phyloP scores from a whole-genome alignment of 176 grass and related monocot species.

The Oryza meridionalis region DNA sequence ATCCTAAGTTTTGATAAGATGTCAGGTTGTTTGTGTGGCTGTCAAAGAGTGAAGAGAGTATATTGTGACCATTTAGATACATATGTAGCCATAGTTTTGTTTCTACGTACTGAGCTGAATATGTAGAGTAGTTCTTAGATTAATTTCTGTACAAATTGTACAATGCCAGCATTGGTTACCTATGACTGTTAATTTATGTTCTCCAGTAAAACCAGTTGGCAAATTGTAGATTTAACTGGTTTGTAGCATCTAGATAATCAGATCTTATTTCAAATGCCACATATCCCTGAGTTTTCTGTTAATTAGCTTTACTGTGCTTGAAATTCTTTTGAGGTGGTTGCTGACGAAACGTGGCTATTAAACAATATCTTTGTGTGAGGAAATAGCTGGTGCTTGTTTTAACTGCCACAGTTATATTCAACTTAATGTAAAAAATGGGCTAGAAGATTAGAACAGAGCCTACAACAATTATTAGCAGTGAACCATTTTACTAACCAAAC shows the following conservation, averaged over 20 bases:
- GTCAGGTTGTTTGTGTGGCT: background rate
- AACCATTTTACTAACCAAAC: constrained; percentile 6
- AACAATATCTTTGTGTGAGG: background rate
- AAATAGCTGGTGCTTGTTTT: background rate
- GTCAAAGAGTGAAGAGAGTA: background rate
- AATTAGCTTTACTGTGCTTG: background rate
- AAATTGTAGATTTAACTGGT: background rate
- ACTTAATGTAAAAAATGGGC: background rate
- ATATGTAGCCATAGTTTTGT: constrained; percentile 4
- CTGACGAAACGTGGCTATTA: background rate
- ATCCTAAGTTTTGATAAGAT: constrained; percentile 5
- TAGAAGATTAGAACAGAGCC: background rate
- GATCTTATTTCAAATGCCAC: background rate
- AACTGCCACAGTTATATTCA: no score
- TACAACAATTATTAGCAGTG: background rate
- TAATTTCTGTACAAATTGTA: background rate
- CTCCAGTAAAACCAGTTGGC: background rate
- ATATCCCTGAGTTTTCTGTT: background rate
- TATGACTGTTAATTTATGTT: background rate
- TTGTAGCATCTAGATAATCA: background rate
- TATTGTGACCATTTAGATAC: background rate
- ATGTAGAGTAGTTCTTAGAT: no score
- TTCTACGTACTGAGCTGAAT: constrained; percentile 1
- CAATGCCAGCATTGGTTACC: background rate
- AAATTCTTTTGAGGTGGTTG: background rate